A percentile compares a stretch with the other conserved stretches of the same genome.
Conservation (phyloP, 2,329 filamentous ascomycete genomes). For the Colletotrichum lentis region DNA sequence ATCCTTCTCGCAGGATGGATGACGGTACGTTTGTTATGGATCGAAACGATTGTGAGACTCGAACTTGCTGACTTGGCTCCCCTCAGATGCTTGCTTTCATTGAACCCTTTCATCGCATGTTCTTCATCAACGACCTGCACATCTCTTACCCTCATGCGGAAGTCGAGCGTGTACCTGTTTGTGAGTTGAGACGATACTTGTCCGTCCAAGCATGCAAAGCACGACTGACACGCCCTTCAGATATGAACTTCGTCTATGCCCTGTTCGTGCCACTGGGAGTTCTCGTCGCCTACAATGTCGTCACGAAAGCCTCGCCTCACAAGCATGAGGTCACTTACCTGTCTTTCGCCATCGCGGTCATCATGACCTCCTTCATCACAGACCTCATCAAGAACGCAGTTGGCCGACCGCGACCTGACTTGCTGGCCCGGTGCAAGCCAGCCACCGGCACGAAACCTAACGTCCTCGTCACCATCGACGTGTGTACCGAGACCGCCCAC, state of each 20-base stretch:
- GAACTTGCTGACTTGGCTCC: slow-evolving; percentile 35
- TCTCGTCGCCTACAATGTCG: slow-evolving; percentile 71
- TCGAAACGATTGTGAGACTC: slow-evolving; percentile 39
- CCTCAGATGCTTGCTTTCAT: slow-evolving; percentile 71
- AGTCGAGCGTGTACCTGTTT: slow-evolving; percentile 81
- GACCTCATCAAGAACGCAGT: slow-evolving; percentile 91
- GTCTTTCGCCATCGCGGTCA: slow-evolving; percentile 78
- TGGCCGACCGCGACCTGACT: slow-evolving; percentile 72
- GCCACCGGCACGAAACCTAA: slow-evolving; percentile 55
- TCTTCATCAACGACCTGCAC: slow-evolving; percentile 82
- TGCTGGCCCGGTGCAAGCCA: slow-evolving; percentile 82
- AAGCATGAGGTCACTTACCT: slow-evolving; percentile 88
- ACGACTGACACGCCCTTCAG: slow-evolving; percentile 45
- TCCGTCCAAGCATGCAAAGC: neutral
- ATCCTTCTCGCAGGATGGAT: slow-evolving; percentile 75
- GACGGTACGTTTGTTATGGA: slow-evolving; percentile 54
- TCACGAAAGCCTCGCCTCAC: slow-evolving; percentile 70
- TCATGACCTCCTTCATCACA: slow-evolving; percentile 83
- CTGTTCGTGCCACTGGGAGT: slow-evolving; percentile 73
- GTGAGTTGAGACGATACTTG: slow-evolving; percentile 59
- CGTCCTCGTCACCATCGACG: slow-evolving; percentile 67
- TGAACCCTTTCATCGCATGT: slow-evolving; percentile 93
- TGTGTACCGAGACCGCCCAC: slow-evolving; percentile 76
- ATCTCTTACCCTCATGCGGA: slow-evolving; percentile 89
- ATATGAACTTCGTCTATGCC: slow-evolving; percentile 82